These are phyloP conservation scores for Lodderomyces theae DNA, from an alignment of 1,139 yeast genomes.

Conservation along the genomic window DNA sequence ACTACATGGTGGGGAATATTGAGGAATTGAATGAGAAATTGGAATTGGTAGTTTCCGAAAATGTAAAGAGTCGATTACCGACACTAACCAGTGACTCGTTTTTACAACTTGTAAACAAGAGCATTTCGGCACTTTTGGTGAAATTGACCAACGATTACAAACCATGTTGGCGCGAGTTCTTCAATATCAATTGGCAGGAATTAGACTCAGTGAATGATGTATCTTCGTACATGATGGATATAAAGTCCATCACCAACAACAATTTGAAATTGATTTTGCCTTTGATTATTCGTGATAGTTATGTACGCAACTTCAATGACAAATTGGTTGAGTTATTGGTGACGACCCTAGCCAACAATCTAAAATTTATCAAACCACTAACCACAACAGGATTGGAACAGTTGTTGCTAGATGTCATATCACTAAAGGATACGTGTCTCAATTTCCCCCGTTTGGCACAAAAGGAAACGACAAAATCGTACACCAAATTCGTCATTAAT, in stretches of 20 bases:
- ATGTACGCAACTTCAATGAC: conserved; percentile 71
- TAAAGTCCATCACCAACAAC: conserved; percentile 45
- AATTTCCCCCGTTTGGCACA: conserved; percentile 48
- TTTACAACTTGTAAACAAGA: conserved; percentile 54
- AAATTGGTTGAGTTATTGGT: conserved; percentile 67
- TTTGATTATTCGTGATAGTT: conserved; percentile 66
- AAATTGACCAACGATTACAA: conserved; percentile 64
- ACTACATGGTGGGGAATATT: conserved; percentile 77
- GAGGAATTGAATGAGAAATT: conserved; percentile 73
- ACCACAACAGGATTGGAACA: conserved; percentile 77
- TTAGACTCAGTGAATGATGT: conserved; percentile 64
- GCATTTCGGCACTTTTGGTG: conserved; percentile 55
- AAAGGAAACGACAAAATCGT: conserved; percentile 33
- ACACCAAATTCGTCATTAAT: conserved; percentile 47
- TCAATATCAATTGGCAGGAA: conserved; percentile 72
- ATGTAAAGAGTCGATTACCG: conserved; percentile 32
- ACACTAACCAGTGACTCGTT: conserved; percentile 59
- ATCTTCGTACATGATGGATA: conserved; percentile 64
- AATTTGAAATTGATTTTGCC: conserved; percentile 53
- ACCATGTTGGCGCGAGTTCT: conserved; percentile 82
- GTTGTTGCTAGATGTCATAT: conserved; percentile 66
- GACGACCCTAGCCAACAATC: conserved; percentile 54
- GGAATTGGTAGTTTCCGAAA: conserved; percentile 41
- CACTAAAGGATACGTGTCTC: conserved; percentile 55
- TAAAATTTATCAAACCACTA: conserved; percentile 63